Conservation (phyloP, 768 basidiomycete genomes). For the Psilocybe azurescens region DNA sequence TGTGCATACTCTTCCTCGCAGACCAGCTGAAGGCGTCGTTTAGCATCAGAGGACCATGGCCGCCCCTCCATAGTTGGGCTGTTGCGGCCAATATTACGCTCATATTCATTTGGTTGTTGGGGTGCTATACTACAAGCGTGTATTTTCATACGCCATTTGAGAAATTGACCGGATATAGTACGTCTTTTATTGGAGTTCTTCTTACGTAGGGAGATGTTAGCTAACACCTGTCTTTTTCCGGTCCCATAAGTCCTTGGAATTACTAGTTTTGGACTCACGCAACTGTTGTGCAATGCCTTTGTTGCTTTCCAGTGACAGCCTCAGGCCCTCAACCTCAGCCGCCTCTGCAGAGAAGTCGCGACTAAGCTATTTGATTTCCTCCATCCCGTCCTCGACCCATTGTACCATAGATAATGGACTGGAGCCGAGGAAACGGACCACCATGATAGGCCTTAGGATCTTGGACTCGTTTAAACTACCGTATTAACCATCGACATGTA, state of each 20-base stretch:
- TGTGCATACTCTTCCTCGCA: slow-evolving; percentile 77
- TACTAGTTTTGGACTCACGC: slow-evolving; percentile 31
- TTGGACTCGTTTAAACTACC: no score
- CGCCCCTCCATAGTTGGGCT: slow-evolving; percentile 51
- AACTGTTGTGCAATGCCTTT: slow-evolving; percentile 12
- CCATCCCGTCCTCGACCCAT: no score
- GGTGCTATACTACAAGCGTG: slow-evolving; percentile 78
- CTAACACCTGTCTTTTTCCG: not conserved
- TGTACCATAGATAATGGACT: no score
- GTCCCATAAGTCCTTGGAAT: slow-evolving; percentile 32
- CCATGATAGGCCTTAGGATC: no score
- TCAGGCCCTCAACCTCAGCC: not conserved
- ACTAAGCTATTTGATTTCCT: not conserved
- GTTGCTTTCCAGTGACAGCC: not conserved
- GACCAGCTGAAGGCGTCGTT: slow-evolving; percentile 73
- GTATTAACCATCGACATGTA: no score
- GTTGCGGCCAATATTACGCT: slow-evolving; percentile 50
- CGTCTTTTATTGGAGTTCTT: slow-evolving; percentile 34
- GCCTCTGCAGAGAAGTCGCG: not conserved
- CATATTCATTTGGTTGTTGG: slow-evolving; percentile 72
- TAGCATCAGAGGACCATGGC: slow-evolving; percentile 39
- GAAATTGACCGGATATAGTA: slow-evolving; percentile 86
- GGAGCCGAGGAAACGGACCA: no score
- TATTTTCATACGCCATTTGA: slow-evolving; percentile 93
- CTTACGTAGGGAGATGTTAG: not conserved